These are phyloP conservation scores for Tylopilus balloui DNA, from an alignment of 768 basidiomycete species.

Conservation along the genomic window DNA sequence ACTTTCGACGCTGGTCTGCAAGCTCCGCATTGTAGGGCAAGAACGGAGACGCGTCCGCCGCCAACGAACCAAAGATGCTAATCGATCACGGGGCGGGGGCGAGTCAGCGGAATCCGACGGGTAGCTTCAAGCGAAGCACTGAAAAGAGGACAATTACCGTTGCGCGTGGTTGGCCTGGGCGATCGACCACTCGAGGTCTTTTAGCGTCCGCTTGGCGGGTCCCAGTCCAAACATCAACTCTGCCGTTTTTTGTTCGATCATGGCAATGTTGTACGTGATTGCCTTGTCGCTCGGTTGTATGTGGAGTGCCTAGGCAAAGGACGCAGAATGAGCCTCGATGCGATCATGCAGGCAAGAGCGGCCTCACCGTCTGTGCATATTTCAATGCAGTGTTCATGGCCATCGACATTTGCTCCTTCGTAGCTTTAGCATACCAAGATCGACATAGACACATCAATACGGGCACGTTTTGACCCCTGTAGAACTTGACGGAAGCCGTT, in stretches of 20 bases:
- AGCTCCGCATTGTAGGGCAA: conserved; percentile 85
- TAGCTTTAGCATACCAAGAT: conserved; percentile 93
- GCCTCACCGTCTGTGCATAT: conserved; percentile 70
- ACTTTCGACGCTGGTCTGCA: conserved; percentile 84
- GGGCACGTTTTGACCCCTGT: conserved; percentile 66
- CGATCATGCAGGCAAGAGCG: neutral
- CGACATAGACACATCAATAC: conserved; percentile 83
- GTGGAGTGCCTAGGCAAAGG: conserved; percentile 64
- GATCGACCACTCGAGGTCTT: conserved; percentile 74
- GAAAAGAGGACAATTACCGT: conserved; percentile 54
- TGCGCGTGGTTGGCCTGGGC: conserved; percentile 83
- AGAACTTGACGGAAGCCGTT: conserved; percentile 79
- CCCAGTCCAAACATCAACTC: conserved; percentile 79
- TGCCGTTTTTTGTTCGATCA: conserved; percentile 96
- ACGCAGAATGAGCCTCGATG: conserved; percentile 1
- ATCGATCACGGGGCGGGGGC: neutral
- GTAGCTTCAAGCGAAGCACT: neutral
- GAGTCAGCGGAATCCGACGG: neutral
- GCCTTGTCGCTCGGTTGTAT: conserved; percentile 87
- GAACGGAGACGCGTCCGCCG: conserved; percentile 59
- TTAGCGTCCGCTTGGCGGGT: conserved; percentile 71
- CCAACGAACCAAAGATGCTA: conserved; percentile 82
- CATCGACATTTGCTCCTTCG: conserved; percentile 76
- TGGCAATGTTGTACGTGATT: conserved; percentile 90
- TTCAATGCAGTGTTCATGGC: conserved; percentile 82